phyloP scores from a whole-genome alignment of 768 basidiomycete species.

The Trametes gibbosa region DNA sequence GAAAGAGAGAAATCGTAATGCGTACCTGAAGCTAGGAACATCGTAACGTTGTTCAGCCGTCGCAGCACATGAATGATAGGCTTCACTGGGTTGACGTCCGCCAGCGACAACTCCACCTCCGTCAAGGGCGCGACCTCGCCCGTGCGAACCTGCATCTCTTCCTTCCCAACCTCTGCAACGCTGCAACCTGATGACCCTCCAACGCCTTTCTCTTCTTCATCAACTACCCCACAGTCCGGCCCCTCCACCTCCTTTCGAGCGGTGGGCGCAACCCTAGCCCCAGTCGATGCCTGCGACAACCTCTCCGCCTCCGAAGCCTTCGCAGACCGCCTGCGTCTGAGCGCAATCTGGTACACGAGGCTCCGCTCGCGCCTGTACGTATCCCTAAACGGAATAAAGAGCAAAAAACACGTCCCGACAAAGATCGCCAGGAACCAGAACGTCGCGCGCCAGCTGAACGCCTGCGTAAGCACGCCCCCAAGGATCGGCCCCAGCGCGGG shows the following conservation, averaged over 20 bases:
- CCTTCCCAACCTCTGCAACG: constrained; percentile 14
- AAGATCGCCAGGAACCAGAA: constrained; percentile 81
- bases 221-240: neutral
- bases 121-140: neutral
- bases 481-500: constrained; percentile 66
- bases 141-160: constrained; percentile 23
- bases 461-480: constrained; percentile 65
- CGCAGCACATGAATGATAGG: constrained; percentile 58
- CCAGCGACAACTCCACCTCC: constrained; percentile 52
- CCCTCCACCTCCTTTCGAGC: neutral
- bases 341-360: constrained; percentile 67
- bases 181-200: no score
- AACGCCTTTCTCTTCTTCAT: neutral
- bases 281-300: constrained; percentile 20
- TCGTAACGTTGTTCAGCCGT: constrained; percentile 63
- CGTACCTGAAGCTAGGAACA: constrained; percentile 64
- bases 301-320: constrained; percentile 25
- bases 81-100: constrained; percentile 72
- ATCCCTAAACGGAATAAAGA: constrained; percentile 73
- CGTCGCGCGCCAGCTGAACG: constrained; percentile 72
- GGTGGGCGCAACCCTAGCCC: neutral
- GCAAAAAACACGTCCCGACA: constrained; percentile 48
- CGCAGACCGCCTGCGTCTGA: constrained; percentile 38
- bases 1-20: neutral
- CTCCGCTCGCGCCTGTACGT: constrained; percentile 87